A percentile compares a stretch with the other conserved stretches of the same genome.
These are phyloP conservation scores for Sicyos baderoa DNA, from an alignment of 306 rosid species.

Conservation along the genomic window DNA sequence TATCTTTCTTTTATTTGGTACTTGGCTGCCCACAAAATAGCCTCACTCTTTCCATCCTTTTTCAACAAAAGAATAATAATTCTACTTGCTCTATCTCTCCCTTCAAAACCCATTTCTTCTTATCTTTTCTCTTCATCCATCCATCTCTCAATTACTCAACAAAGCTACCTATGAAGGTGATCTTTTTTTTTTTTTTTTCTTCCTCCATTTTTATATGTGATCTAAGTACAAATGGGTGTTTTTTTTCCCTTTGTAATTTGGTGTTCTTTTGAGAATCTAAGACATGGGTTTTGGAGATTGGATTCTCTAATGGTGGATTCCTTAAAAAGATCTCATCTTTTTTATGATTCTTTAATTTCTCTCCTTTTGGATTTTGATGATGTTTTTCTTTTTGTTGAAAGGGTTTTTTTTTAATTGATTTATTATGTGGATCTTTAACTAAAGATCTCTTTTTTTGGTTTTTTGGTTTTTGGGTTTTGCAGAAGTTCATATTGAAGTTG, in stretches of 20 bases:
- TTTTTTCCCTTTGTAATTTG: not conserved
- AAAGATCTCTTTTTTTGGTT: conserved; percentile 10
- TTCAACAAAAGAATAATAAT: conserved; percentile 7
- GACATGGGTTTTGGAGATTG: not conserved
- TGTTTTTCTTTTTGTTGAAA: not conserved
- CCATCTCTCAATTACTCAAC: not conserved
- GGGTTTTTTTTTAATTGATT: not conserved
- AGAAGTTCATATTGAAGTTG: conserved; percentile 72
- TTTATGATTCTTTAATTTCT: not conserved
- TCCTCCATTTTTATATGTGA: not conserved
- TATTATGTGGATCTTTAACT: not conserved
- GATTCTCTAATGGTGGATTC: conserved; percentile 1
- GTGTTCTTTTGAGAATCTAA: not conserved
- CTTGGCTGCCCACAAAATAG: conserved; percentile 20
- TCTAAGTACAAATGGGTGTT: not conserved
- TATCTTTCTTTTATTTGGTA: conserved; percentile 21
- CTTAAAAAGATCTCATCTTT: not conserved
- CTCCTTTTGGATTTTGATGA: not conserved
- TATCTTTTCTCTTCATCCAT: not conserved
- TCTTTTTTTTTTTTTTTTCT: not conserved
- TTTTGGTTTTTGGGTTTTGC: conserved; percentile 16
- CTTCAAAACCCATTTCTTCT: conserved; percentile 1
- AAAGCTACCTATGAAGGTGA: conserved; percentile 19
- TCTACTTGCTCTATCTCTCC: conserved; percentile 17
- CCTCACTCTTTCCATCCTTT: conserved; percentile 12